These are phyloP conservation scores for Saccharum hybrid DNA, from an alignment of 202 grass and related monocot genomes.

Conservation along the genomic window DNA sequence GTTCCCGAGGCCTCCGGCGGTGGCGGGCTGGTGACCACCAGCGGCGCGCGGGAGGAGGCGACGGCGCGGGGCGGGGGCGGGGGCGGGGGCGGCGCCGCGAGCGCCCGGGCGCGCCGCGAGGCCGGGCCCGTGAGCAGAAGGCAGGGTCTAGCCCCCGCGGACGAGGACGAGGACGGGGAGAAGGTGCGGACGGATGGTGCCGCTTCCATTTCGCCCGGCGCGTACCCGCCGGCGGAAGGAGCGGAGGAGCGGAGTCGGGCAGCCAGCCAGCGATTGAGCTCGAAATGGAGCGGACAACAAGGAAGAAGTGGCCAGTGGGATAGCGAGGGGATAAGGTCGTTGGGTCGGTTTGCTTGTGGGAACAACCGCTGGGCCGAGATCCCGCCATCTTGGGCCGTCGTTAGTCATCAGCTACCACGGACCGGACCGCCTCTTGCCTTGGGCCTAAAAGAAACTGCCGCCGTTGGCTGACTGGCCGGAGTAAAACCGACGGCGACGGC, in stretches of 20 bases:
- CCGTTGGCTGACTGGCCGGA: not conserved
- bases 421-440: not conserved
- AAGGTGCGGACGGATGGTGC: constrained; percentile 29
- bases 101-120: constrained; percentile 25
- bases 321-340: constrained; percentile 57
- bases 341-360: not conserved
- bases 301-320: constrained; percentile 2
- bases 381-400: not conserved
- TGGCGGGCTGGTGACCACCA: constrained; percentile 48
- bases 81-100: constrained; percentile 4
- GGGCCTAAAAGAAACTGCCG: not conserved
- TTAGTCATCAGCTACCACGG: not conserved
- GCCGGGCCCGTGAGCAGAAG: constrained; percentile 7
- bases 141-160: constrained; percentile 29
- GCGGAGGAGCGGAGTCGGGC: not conserved
- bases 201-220: constrained; percentile 56
- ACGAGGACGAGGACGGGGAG: constrained; percentile 40
- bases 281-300: constrained; percentile 20
- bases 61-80: constrained; percentile 45
- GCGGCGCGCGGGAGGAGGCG: constrained; percentile 44
- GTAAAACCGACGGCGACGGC: not conserved
- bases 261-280: not conserved
- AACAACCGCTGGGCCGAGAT: not conserved
- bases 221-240: constrained; percentile 12
- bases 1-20: not conserved